Percentiles rank a stretch among this genome's conserved stretches.
Conservation (phyloP, 306 rosid genomes). For the Begonia masoniana region DNA sequence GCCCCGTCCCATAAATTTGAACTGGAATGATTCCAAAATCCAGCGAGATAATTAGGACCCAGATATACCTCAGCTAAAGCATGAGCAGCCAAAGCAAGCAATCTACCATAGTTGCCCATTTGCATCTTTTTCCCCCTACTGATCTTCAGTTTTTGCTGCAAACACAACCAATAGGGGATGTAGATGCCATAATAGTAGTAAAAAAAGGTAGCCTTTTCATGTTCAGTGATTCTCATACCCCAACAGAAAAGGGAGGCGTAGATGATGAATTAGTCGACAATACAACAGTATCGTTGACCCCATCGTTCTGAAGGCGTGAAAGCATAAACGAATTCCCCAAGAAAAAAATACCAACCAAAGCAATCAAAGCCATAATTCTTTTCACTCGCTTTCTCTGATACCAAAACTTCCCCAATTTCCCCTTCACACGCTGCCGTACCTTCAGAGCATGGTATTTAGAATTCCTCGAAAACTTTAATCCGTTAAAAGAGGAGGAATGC, state of each 20-base stretch:
- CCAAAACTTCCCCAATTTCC: slow-evolving; percentile 34
- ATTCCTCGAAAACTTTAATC: slow-evolving; percentile 11
- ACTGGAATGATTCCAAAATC: slow-evolving; percentile 2
- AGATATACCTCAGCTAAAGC: slow-evolving; percentile 83
- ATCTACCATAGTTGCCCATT: slow-evolving; percentile 50
- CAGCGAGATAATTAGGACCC: slow-evolving; percentile 3
- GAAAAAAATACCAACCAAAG: slow-evolving; percentile 37
- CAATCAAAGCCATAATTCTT: slow-evolving; percentile 34
- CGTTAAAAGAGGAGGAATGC: slow-evolving; percentile 10
- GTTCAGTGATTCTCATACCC: slow-evolving; percentile 16
- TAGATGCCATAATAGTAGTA: not conserved
- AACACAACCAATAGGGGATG: slow-evolving; percentile 1
- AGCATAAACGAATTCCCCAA: slow-evolving; percentile 67
- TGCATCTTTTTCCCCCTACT: slow-evolving; percentile 35
- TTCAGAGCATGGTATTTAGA: slow-evolving; percentile 7
- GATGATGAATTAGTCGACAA: slow-evolving; percentile 18
- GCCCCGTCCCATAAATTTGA: not conserved
- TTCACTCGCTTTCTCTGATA: slow-evolving; percentile 42
- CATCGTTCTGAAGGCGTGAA: slow-evolving; percentile 35
- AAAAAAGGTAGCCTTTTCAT: not conserved
- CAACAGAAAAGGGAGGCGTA: slow-evolving; percentile 15
- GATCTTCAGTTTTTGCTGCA: slow-evolving; percentile 47
- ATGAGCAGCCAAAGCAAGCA: slow-evolving; percentile 88
- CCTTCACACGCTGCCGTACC: slow-evolving; percentile 17
- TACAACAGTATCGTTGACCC: slow-evolving; percentile 12